Percentiles rank a stretch among this genome's conserved stretches.
These are phyloP conservation scores for Blastobotrys raffinosifermentans DNA, from an alignment of 1,139 yeast species.

Conservation along the genomic window DNA sequence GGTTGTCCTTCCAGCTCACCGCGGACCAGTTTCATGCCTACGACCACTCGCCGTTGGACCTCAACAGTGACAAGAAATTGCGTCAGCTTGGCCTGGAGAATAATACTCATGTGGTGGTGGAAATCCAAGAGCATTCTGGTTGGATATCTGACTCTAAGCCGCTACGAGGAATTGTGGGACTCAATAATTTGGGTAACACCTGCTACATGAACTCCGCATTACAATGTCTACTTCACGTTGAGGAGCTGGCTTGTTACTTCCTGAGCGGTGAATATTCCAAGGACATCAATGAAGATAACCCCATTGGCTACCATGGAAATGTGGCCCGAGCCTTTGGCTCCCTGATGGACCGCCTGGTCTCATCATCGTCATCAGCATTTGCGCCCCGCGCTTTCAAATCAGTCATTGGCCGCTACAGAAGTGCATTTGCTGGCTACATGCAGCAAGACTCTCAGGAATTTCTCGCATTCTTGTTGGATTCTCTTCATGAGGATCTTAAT, in stretches of 20 bases:
- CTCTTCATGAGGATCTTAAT: conserved; percentile 85
- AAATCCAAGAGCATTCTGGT: conserved; percentile 2
- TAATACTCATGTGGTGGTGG: background rate
- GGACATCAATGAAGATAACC: conserved; percentile 72
- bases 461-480: conserved; percentile 74
- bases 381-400: conserved; percentile 75
- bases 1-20: background rate
- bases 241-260: conserved; percentile 76
- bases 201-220: conserved; percentile 97
- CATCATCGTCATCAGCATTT: conserved; percentile 22
- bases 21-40: background rate
- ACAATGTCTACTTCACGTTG: conserved; percentile 83
- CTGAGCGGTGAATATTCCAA: conserved; percentile 46
- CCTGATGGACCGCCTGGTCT: conserved; percentile 38
- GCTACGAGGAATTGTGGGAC: conserved; percentile 50
- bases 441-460: conserved; percentile 96
- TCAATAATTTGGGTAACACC: conserved; percentile 82
- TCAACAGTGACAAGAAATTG: background rate
- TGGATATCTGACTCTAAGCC: conserved; percentile 4
- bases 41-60: conserved; percentile 1
- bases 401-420: conserved; percentile 72
- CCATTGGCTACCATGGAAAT: conserved; percentile 78
- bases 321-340: conserved; percentile 72
- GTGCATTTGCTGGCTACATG: conserved; percentile 78
- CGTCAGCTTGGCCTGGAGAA: background rate